phyloP scores from a whole-genome alignment of 441 rosid genomes.

The Populus tomentosa region DNA sequence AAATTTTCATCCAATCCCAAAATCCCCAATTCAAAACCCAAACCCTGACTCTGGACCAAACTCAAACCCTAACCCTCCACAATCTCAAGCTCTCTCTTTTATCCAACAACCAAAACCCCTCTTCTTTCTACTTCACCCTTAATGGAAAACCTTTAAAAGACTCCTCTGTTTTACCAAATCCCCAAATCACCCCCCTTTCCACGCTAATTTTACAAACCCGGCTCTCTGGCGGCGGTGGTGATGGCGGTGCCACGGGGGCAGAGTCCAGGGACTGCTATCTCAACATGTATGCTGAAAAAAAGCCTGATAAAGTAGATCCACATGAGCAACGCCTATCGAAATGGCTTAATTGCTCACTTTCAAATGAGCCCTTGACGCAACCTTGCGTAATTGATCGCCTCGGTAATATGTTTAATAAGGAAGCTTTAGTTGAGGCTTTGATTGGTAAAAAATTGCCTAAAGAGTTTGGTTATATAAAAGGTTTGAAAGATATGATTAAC shows the following conservation, averaged over 20 bases:
- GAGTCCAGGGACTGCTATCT: constrained; percentile 97
- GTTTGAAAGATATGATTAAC: constrained; percentile 72
- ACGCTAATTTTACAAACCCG: constrained; percentile 52
- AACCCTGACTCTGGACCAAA: constrained; percentile 44
- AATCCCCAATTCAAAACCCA: constrained; percentile 5
- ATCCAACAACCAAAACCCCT: constrained; percentile 11
- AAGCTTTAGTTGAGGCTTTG: constrained; percentile 68
- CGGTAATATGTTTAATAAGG: constrained; percentile 84
- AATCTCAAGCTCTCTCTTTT: constrained; percentile 45
- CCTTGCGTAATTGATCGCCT: constrained; percentile 83
- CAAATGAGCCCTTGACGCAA: constrained; percentile 65
- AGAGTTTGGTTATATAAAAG: constrained; percentile 64
- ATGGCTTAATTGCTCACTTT: constrained; percentile 80
- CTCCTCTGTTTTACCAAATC: constrained; percentile 34
- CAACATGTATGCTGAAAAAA: constrained; percentile 91
- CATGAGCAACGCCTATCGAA: constrained; percentile 86
- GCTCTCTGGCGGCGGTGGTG: constrained; percentile 84
- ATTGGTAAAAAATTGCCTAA: constrained; percentile 68
- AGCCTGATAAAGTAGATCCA: constrained; percentile 90
- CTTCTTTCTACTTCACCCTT: constrained; percentile 47
- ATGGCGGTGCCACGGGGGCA: constrained; percentile 95
- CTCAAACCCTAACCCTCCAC: constrained; percentile 34
- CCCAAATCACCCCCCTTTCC: constrained; percentile 46
- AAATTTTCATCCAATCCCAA: constrained; percentile 53
- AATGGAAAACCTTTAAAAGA: constrained; percentile 57